These are phyloP conservation scores for Penicillium flavigenum DNA, from an alignment of 495 filamentous ascomycete genomes.

Conservation along the genomic window DNA sequence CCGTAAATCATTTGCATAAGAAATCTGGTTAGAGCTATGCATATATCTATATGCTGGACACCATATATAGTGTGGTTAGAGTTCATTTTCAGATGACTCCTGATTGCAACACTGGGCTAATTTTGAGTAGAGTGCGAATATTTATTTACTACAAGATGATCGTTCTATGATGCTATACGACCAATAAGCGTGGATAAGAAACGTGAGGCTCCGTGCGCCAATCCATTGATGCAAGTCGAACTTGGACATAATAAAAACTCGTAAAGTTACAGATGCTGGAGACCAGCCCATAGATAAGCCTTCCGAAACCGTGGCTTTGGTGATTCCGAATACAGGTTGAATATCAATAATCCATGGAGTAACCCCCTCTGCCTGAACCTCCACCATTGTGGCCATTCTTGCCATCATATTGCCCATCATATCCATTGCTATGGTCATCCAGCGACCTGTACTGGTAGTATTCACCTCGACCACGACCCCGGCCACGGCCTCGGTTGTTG, in stretches of 20 bases:
- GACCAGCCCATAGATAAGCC: neutral
- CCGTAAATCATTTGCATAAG: too few species aligned
- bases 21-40: too few species aligned
- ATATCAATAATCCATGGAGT: constrained; percentile 44
- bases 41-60: too few species aligned
- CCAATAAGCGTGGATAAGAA: neutral
- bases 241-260: neutral
- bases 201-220: neutral
- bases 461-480: constrained; percentile 38
- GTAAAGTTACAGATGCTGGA: neutral
- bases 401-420: constrained; percentile 39
- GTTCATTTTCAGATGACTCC: too few species aligned
- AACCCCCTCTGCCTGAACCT: constrained; percentile 18
- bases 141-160: neutral
- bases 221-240: constrained; percentile 9
- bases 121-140: too few species aligned
- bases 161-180: neutral
- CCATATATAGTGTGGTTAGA: too few species aligned
- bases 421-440: constrained; percentile 35
- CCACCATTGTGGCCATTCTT: constrained; percentile 21
- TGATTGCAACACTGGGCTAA: too few species aligned
- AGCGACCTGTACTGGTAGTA: constrained; percentile 40
- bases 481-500: constrained; percentile 41
- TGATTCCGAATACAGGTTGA: neutral
- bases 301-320: neutral